phyloP scores from a whole-genome alignment of 2,329 filamentous ascomycete species.

The Graphium sp. region DNA sequence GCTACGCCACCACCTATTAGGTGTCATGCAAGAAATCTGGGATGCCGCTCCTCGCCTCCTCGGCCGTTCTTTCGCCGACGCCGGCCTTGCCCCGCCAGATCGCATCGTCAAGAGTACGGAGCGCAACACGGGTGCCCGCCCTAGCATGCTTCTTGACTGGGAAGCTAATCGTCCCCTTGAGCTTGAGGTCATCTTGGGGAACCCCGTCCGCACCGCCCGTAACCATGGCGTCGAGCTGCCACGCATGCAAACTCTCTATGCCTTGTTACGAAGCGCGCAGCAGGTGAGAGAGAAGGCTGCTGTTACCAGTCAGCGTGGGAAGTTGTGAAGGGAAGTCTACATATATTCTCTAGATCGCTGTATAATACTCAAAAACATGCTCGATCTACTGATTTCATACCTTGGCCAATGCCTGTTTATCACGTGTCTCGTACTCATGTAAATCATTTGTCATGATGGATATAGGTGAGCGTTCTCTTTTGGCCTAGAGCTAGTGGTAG shows the following conservation, averaged over 20 bases:
- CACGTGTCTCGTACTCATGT: too few species aligned
- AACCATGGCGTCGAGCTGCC: slow-evolving; percentile 48
- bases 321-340: too few species aligned
- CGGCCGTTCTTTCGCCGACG: slow-evolving; percentile 37
- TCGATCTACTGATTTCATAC: too few species aligned
- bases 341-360: too few species aligned
- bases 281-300: slow-evolving; percentile 25
- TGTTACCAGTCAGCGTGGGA: too few species aligned
- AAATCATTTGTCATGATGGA: too few species aligned
- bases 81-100: slow-evolving; percentile 42
- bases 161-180: slow-evolving; percentile 49
- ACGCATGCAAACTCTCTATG: slow-evolving; percentile 49
- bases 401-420: too few species aligned
- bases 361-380: too few species aligned
- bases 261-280: slow-evolving; percentile 46
- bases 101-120: slow-evolving; percentile 45
- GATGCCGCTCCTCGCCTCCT: slow-evolving; percentile 45
- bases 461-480: too few species aligned
- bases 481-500: too few species aligned
- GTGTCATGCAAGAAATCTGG: slow-evolving; percentile 55
- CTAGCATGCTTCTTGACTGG: slow-evolving; percentile 57
- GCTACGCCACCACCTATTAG: slow-evolving; percentile 41
- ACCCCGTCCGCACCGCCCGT: slow-evolving; percentile 49
- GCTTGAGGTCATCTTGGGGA: slow-evolving; percentile 56
- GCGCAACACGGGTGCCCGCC: slow-evolving; percentile 45